Conservation (phyloP, 2,329 filamentous ascomycete species). For the Fusarium equiseti region DNA sequence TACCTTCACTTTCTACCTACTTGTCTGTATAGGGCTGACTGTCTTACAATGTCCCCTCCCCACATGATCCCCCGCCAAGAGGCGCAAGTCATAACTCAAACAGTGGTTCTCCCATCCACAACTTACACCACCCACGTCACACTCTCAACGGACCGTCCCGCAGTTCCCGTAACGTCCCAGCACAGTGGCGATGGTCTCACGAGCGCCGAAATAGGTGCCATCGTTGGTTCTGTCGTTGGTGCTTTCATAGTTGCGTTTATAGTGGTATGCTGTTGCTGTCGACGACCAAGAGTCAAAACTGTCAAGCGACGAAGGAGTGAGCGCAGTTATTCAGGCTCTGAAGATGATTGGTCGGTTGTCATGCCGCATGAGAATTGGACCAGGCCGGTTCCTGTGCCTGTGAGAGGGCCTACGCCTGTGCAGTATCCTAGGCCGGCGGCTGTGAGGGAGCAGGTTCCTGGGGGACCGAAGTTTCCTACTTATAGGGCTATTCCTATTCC, state of each 20-base stretch:
- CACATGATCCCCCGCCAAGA: conserved; percentile 44
- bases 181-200: conserved; percentile 47
- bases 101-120: conserved; percentile 50
- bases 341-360: conserved; percentile 28
- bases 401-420: conserved; percentile 18
- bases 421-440: conserved; percentile 35
- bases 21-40: background rate
- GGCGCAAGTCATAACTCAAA: conserved; percentile 53
- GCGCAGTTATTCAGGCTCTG: conserved; percentile 33
- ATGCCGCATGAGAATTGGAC: conserved; percentile 19
- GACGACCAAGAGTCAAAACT: conserved; percentile 23
- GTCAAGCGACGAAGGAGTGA: conserved; percentile 9
- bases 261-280: conserved; percentile 52
- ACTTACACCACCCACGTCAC: conserved; percentile 56
- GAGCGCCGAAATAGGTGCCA: conserved; percentile 55
- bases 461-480: conserved; percentile 51
- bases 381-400: conserved; percentile 20
- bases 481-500: conserved; percentile 52
- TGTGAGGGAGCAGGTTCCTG: conserved; percentile 49
- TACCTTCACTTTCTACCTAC: conserved; percentile 27
- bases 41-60: conserved; percentile 24
- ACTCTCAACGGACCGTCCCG: conserved; percentile 32
- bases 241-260: conserved; percentile 53
- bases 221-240: conserved; percentile 56
- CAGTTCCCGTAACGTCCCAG: conserved; percentile 21